Evolutionary conservation across 2,329 filamentous ascomycete genomes (phyloP).

Genomic region (Colletotrichum magnum): DNA sequence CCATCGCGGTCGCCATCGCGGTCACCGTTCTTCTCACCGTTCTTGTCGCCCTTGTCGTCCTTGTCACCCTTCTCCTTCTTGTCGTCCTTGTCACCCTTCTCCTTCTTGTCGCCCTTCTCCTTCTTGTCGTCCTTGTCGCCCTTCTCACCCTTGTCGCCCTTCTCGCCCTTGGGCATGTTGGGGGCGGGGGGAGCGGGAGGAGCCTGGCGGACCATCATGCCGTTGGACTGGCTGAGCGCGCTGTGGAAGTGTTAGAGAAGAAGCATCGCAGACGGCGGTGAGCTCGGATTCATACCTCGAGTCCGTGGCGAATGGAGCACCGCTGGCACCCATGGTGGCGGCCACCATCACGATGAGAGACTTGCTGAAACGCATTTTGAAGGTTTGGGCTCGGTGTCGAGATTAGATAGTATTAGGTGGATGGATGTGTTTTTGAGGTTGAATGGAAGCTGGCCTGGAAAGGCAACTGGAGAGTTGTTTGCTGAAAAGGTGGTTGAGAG

Average conservation of each 20-base stretch:
- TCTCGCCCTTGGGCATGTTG: conserved; percentile 7
- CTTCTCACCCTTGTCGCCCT: not conserved
- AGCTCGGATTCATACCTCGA: conserved; percentile 11
- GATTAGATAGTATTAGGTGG: not conserved
- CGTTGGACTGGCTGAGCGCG: conserved; percentile 17
- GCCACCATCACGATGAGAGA: conserved; percentile 38
- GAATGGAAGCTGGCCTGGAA: not conserved
- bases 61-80: not conserved
- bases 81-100: not conserved
- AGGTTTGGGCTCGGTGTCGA: not conserved
- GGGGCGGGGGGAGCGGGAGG: conserved; percentile 18
- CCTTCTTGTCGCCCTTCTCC: conserved; percentile 2
- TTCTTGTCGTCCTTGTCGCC: not conserved
- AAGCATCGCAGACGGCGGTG: not conserved
- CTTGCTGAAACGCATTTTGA: conserved; percentile 36
- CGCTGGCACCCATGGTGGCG: conserved; percentile 36
- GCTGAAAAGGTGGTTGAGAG: not conserved
- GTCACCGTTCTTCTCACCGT: conserved; percentile 1
- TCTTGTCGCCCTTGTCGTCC: conserved; percentile 6
- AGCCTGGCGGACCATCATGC: conserved; percentile 6
- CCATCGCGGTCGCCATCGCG: conserved; percentile 1
- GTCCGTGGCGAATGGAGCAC: conserved; percentile 32
- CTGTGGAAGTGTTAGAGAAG: not conserved
- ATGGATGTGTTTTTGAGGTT: not conserved
- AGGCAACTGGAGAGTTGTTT: not conserved